Evolutionary conservation across 2,329 filamentous ascomycete species (phyloP), one percentile per base, ranked within the genome.

Genomic region (Trichoderma sp.): DNA sequence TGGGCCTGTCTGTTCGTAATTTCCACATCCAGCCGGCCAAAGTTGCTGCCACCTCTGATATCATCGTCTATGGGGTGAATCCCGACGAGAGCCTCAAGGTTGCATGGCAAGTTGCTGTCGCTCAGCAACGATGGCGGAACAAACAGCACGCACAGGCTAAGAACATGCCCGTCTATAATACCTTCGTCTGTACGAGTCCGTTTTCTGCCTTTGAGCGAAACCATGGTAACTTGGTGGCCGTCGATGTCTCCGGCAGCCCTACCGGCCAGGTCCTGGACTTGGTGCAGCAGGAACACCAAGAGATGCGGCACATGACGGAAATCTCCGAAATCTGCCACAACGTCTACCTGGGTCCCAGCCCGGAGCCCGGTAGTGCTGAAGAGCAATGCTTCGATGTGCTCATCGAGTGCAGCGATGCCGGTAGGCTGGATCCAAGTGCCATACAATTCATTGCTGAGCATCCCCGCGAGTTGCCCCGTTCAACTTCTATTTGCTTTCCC

Each of bases 11-110:
- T 5, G 94, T 98, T 52, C 89, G 95, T 54, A 98, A 98, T 78
- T 99, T 99, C 76, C 94, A 98, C 74, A 98, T 98, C 45, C 95
- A 99, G 78, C 87, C 92, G 0, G 91, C 91, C 68, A 99, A 99
- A 78, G 83, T 92, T 71, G 94, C 94, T 65, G 88, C 91, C 71
- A 87, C 95, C 9, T 97, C 94, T 0, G 95, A 99, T 77, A 92
- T 99, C 71, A 86, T 99, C 48, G 87, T 99, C 1, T 99, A 99
- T 76, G 93, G 93, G 13, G 91, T 94, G 65, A 87, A 92, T 71
- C 80, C 83, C 42, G 84, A 84, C 2, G 80, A 86, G 29, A 85
- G 87, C 54, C 84, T 86, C 64, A 89, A 89, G 67, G 81, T 97
- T 25, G 87, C 77, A 73, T 91, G 80, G 84, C 87, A 81, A 76